A percentile compares a stretch with the other conserved stretches of the same genome.
Conservation (phyloP, 495 filamentous ascomycete genomes). For the Massariosphaeria phaeospora region DNA sequence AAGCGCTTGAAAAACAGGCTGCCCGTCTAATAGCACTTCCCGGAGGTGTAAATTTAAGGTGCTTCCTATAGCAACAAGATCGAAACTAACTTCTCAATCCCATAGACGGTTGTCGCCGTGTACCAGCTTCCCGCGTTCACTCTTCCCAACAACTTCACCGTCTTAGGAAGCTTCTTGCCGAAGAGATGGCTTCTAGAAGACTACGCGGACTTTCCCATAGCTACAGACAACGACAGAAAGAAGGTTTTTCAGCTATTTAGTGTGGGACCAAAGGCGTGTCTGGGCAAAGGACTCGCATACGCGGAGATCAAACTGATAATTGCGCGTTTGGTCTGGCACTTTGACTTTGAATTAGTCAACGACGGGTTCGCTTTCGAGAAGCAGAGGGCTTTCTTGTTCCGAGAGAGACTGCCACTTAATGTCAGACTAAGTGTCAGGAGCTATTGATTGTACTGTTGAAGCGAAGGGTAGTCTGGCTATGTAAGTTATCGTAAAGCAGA, state of each 20-base stretch:
- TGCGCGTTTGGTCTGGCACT: constrained; percentile 7
- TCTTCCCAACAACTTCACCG: not conserved
- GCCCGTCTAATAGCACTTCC: no score
- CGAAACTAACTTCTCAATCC: not conserved
- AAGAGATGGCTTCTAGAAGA: constrained; percentile 1
- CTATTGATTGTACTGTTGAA: no score
- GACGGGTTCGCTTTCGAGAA: constrained; percentile 1
- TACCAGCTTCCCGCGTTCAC: constrained; percentile 3
- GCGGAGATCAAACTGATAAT: constrained; percentile 6
- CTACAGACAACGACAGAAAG: not conserved
- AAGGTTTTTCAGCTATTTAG: constrained; percentile 5
- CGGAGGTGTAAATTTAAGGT: no score
- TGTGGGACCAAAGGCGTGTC: not conserved
- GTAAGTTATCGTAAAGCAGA: no score
- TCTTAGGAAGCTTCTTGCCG: not conserved
- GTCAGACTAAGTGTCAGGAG: not conserved
- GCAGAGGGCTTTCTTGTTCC: not conserved
- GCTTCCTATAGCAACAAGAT: no score
- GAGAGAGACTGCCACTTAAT: not conserved
- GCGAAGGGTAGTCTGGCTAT: no score
- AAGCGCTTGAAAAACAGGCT: no score
- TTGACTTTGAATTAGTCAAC: constrained; percentile 3
- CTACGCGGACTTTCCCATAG: not conserved
- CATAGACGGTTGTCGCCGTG: not conserved
- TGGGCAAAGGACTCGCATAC: not conserved